Conservation (phyloP, 1,284 basidiomycete species). For the Cystobasidium slooffiae region DNA sequence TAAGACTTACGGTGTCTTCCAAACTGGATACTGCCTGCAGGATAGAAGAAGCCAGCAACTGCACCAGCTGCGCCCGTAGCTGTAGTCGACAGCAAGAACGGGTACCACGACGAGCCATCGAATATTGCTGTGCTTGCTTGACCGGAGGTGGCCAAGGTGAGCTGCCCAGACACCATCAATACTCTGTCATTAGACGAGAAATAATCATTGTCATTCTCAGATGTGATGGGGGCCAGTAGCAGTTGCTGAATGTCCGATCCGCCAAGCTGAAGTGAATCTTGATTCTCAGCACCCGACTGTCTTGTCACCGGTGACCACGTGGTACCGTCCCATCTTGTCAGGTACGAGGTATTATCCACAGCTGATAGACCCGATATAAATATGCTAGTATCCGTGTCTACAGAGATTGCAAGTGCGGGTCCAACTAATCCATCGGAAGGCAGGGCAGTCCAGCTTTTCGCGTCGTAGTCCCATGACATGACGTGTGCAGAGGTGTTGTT, state of each 20-base stretch:
- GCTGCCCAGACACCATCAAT: slow-evolving; percentile 82
- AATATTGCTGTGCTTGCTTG: slow-evolving; percentile 82
- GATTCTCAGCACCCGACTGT: slow-evolving; percentile 55
- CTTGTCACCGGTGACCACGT: slow-evolving; percentile 71
- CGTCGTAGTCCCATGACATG: slow-evolving; percentile 70
- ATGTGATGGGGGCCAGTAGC: slow-evolving; percentile 82
- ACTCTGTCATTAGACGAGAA: slow-evolving; percentile 80
- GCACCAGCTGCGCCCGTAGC: slow-evolving; percentile 71
- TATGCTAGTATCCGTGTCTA: slow-evolving; percentile 79
- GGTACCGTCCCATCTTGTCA: slow-evolving; percentile 79
- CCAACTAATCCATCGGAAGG: slow-evolving; percentile 76
- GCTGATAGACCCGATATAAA: slow-evolving; percentile 81
- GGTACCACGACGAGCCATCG: slow-evolving; percentile 81
- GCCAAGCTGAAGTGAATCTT: slow-evolving; percentile 52
- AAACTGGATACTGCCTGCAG: slow-evolving; percentile 56
- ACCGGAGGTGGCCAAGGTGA: slow-evolving; percentile 70
- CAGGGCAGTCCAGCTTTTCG: slow-evolving; percentile 73
- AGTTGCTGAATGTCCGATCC: slow-evolving; percentile 72
- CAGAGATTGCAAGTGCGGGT: slow-evolving; percentile 83
- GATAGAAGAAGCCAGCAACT: slow-evolving; percentile 79
- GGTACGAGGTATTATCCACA: slow-evolving; percentile 69
- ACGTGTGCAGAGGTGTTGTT: slow-evolving; percentile 68
- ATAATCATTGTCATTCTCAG: slow-evolving; percentile 66
- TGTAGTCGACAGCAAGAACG: slow-evolving; percentile 76
- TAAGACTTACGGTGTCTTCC: slow-evolving; percentile 46